Base-by-base conservation (phyloP, 805 yeast species). In the Starmerella etchellsii region DNA sequence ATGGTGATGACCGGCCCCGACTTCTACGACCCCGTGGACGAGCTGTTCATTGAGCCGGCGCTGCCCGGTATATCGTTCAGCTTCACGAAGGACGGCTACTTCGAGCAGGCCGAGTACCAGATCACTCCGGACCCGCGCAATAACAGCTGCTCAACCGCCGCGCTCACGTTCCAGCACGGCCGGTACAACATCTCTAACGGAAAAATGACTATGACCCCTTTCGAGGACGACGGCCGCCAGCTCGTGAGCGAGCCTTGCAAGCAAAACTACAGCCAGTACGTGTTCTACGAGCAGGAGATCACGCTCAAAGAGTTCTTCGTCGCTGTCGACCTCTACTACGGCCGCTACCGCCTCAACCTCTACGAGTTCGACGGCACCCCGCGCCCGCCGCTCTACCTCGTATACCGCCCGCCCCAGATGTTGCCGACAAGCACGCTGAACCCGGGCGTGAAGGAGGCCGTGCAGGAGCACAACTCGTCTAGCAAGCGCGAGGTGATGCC, bases 1-100 rank as follows among this genome's bases (percentile, higher is more conserved):
- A 76, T 93, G 11, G 98, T 91, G 7, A 78, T 88, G 65, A 91
- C 99, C 1, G 99, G 99, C 0, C 95, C 97, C 6, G 68, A 63
- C 2, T 91, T 91, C 57, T 91, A 74, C 59, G 97, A 91, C 60
- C 99, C 99, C 2, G 81, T 85, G 23, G 95, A 88, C 57, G 98
- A 91, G 61, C 71, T 88, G 15, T 66, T 91, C 43, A 82, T 85
- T 46, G 99, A 91, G 59, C 99, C 99, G 2, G 88, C 87, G 8
- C 69, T 91, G 31, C 95, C 99, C 1, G 99, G 99, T 29, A 73
- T 88, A 41, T 78, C 93, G 4, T 83, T 78, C 62, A 83, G 95
- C 2, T 91, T 91, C 67, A 87, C 96, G 1, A 78, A 71, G 20
- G 97, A 91, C 62, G 97, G 97, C 4, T 74, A 67, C 59, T 91